These are phyloP conservation scores for Fusarium zealandicum DNA, from an alignment of 2,329 filamentous ascomycete species.

Conservation along the genomic window DNA sequence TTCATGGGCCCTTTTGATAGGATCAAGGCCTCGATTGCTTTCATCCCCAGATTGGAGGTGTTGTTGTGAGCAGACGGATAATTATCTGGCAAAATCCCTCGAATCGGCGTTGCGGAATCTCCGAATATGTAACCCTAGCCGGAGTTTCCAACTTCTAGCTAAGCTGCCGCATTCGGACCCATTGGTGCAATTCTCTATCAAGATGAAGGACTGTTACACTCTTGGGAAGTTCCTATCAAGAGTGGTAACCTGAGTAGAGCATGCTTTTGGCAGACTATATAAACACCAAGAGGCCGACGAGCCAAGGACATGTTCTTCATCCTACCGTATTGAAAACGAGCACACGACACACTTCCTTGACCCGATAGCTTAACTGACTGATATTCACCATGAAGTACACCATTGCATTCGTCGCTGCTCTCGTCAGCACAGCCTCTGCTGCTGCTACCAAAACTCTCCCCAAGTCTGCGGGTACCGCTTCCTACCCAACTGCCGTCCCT, in stretches of 20 bases:
- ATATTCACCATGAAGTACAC: constrained; percentile 29
- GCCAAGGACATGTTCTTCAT: constrained; percentile 2
- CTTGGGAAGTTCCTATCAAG: neutral
- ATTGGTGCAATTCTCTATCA: constrained; percentile 16
- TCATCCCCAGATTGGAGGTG: neutral
- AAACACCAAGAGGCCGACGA: constrained; percentile 5
- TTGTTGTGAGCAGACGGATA: constrained; percentile 16
- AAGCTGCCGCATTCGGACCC: constrained; percentile 18
- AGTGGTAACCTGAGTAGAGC: neutral
- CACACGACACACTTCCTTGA: neutral
- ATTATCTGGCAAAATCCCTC: constrained; percentile 22
- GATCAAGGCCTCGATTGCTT: constrained; percentile 4
- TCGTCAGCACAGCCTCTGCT: constrained; percentile 28
- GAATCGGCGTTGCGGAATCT: constrained; percentile 13
- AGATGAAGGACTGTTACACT: neutral
- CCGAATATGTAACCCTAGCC: constrained; percentile 27
- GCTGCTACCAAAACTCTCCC: constrained; percentile 35
- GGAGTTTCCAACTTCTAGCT: constrained; percentile 22
- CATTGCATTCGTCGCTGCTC: constrained; percentile 23
- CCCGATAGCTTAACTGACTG: neutral
- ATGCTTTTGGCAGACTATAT: constrained; percentile 11
- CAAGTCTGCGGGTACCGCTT: constrained; percentile 26
- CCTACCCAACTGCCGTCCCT: constrained; percentile 31
- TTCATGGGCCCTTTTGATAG: neutral
- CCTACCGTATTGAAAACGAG: neutral